Evolutionary conservation across 345 rosid genomes (phyloP).

Genomic region (Hibiscus tridactylites): DNA sequence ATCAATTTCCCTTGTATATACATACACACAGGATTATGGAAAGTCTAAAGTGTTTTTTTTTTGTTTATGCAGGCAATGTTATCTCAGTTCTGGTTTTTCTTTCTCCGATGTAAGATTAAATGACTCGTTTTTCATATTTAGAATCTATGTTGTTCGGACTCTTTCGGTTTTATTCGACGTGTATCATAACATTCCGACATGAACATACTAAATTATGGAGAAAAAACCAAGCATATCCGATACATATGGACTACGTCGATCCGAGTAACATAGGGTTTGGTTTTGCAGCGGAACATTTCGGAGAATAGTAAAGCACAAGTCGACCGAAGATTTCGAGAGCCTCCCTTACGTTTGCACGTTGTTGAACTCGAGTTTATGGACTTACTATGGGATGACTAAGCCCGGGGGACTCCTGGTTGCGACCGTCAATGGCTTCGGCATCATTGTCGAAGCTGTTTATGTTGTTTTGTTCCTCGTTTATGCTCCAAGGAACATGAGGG

Average conservation of each 20-base stretch:
- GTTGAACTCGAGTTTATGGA: background rate
- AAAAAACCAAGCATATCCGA: too few relatives aligned
- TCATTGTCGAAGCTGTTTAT: background rate
- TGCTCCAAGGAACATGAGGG: conserved; percentile 22
- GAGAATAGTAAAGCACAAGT: background rate
- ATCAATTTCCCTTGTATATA: background rate
- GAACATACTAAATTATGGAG: too few relatives aligned
- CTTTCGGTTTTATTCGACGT: too few relatives aligned
- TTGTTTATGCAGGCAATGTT: conserved; percentile 48
- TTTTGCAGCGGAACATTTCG: background rate
- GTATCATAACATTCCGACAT: too few relatives aligned
- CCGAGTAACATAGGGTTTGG: background rate
- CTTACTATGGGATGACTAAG: background rate
- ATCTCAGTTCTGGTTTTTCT: conserved; percentile 74
- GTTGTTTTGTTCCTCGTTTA: background rate
- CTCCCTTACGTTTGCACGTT: background rate
- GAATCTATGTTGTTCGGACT: background rate
- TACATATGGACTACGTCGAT: too few relatives aligned
- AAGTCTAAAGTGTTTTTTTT: background rate
- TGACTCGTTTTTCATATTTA: background rate
- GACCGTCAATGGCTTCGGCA: background rate
- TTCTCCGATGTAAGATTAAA: conserved; percentile 45
- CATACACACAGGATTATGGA: background rate
- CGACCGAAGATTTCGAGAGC: background rate
- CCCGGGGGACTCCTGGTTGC: background rate